These are phyloP conservation scores for Berberis vulgaris DNA, from an alignment of 164 flowering plant genomes.

Conservation along the genomic window DNA sequence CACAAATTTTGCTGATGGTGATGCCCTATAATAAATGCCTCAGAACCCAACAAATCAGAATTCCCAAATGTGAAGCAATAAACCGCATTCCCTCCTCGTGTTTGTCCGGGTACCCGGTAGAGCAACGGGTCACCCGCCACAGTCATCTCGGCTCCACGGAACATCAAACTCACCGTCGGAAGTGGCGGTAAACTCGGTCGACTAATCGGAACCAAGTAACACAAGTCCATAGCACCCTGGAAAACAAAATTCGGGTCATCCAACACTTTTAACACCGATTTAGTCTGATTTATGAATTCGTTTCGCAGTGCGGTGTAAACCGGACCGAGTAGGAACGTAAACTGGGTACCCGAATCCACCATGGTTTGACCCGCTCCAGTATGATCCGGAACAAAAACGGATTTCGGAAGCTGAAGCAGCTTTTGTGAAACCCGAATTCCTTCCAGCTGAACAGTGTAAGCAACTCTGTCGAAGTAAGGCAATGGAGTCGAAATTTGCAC, in stretches of 20 bases:
- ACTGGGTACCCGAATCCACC: slow-evolving; percentile 87
- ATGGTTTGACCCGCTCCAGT: slow-evolving; percentile 93
- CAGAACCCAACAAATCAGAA: slow-evolving; percentile 62
- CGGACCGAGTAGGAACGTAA: slow-evolving; percentile 66
- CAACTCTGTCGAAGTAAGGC: slow-evolving; percentile 63
- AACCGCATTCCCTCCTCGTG: slow-evolving; percentile 38
- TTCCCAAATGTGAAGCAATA: slow-evolving; percentile 82
- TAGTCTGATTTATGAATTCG: slow-evolving; percentile 54
- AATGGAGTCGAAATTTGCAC: slow-evolving; percentile 42
- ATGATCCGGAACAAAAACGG: slow-evolving; percentile 67
- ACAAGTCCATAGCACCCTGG: slow-evolving; percentile 77
- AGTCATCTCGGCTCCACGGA: slow-evolving; percentile 68
- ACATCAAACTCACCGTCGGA: slow-evolving; percentile 58
- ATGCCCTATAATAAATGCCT: slow-evolving; percentile 72
- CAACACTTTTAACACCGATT: slow-evolving; percentile 22
- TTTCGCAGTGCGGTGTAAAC: slow-evolving; percentile 53
- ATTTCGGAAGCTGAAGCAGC: slow-evolving; percentile 42
- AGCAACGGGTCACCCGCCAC: slow-evolving; percentile 50
- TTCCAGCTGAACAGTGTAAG: slow-evolving; percentile 66
- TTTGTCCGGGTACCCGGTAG: slow-evolving; percentile 46
- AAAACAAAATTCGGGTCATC: slow-evolving; percentile 53
- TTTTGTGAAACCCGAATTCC: slow-evolving; percentile 49
- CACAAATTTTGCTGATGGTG: slow-evolving; percentile 86
- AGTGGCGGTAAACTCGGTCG: slow-evolving; percentile 22
- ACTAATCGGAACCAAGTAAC: slow-evolving; percentile 34